Conservation (phyloP, 192 early-diverging fungal genomes). For the Radiomyces spectabilis region DNA sequence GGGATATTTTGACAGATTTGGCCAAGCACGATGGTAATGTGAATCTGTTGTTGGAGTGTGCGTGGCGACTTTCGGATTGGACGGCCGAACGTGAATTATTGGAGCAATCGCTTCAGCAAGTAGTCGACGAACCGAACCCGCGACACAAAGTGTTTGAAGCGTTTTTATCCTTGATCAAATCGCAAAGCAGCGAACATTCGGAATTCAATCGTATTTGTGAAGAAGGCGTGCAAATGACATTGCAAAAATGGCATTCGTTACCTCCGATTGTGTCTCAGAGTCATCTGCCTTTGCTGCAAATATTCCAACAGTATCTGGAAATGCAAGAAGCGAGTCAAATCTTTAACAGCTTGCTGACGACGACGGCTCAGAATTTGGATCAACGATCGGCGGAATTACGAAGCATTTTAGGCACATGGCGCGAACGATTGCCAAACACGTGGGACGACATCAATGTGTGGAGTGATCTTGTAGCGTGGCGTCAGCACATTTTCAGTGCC, state of each 20-base stretch:
- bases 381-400: constrained; percentile 84
- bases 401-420: constrained; percentile 86
- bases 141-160: constrained; percentile 84
- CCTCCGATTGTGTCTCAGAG: constrained; percentile 79
- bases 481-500: constrained; percentile 93
- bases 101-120: constrained; percentile 55
- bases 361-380: constrained; percentile 81
- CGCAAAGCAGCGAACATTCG: constrained; percentile 43
- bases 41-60: constrained; percentile 84
- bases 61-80: constrained; percentile 97
- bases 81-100: constrained; percentile 68
- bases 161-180: constrained; percentile 69
- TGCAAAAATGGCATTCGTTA: constrained; percentile 87
- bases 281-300: constrained; percentile 81
- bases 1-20: constrained; percentile 94
- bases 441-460: constrained; percentile 98
- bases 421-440: constrained; percentile 91
- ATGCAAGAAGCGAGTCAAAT: constrained; percentile 89
- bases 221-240: constrained; percentile 74
- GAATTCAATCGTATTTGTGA: constrained; percentile 79
- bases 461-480: constrained; percentile 96
- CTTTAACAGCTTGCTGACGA: constrained; percentile 68
- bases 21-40: constrained; percentile 83
- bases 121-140: constrained; percentile 55
- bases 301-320: constrained; percentile 97